Percentiles rank a stretch among this genome's conserved stretches.
These are phyloP conservation scores for Schizothecium vesticola DNA, from an alignment of 495 filamentous ascomycete genomes.

Conservation along the genomic window DNA sequence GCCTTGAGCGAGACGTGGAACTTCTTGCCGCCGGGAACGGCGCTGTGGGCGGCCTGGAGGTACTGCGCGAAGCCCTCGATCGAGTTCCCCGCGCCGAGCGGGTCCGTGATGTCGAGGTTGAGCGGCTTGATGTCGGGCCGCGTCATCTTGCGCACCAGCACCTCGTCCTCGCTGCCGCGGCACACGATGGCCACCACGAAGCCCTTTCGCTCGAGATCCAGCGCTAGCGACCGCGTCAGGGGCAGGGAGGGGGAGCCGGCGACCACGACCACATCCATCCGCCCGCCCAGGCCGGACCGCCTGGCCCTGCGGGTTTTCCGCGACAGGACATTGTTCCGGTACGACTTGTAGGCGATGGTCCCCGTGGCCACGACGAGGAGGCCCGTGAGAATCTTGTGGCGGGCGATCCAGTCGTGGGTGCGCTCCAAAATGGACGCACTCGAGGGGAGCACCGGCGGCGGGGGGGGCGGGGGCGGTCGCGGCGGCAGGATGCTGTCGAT, in stretches of 20 bases:
- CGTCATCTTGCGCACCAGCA: slow-evolving; percentile 65
- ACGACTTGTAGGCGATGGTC: slow-evolving; percentile 60
- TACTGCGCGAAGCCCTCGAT: slow-evolving; percentile 62
- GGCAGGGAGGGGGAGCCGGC: slow-evolving; percentile 78
- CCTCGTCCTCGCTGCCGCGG: slow-evolving; percentile 73
- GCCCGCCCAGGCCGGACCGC: slow-evolving; percentile 73
- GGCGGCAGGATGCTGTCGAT: slow-evolving; percentile 63
- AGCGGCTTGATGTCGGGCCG: slow-evolving; percentile 76
- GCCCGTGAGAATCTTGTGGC: slow-evolving; percentile 64
- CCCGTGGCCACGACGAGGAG: slow-evolving; percentile 64
- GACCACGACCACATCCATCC: slow-evolving; percentile 85
- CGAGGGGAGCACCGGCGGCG: slow-evolving; percentile 34
- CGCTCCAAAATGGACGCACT: slow-evolving; percentile 30
- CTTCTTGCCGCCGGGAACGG: slow-evolving; percentile 64
- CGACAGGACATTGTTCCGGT: slow-evolving; percentile 53
- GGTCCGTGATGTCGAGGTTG: slow-evolving; percentile 71
- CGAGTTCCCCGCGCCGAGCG: slow-evolving; percentile 47
- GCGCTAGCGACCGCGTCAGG: slow-evolving; percentile 68
- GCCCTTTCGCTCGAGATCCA: slow-evolving; percentile 84
- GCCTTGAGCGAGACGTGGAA: slow-evolving; percentile 71
- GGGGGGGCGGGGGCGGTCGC: slow-evolving; percentile 43
- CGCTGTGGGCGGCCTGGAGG: slow-evolving; percentile 64
- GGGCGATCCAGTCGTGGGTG: slow-evolving; percentile 55
- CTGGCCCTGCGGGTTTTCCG: slow-evolving; percentile 67
- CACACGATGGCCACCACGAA: slow-evolving; percentile 92